Conservation (phyloP, 1,284 basidiomycete genomes). For the Trichosporon ovoides region DNA sequence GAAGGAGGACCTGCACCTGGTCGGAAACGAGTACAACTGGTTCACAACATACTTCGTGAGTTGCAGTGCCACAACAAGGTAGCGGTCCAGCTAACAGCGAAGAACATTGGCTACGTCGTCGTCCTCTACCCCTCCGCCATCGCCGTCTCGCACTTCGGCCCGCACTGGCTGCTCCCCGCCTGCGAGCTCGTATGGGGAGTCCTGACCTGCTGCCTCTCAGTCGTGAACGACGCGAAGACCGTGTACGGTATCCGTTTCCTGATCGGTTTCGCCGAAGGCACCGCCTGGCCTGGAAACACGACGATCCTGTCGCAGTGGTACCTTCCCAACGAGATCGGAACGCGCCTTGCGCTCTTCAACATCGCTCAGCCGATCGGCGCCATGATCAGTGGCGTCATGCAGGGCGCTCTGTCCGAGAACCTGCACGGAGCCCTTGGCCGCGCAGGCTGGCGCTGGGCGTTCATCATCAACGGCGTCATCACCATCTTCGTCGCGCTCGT, state of each 20-base stretch:
- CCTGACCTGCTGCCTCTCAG: conserved; percentile 13
- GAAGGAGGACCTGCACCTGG: conserved; percentile 27
- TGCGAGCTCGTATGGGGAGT: conserved; percentile 16
- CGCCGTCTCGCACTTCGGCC: conserved; percentile 12
- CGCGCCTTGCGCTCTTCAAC: conserved; percentile 25
- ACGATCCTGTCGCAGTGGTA: conserved; percentile 21
- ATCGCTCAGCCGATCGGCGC: conserved; percentile 20
- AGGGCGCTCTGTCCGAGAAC: conserved; percentile 24
- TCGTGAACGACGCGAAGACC: conserved; percentile 2
- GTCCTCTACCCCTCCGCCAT: conserved; percentile 12
- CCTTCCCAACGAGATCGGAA: conserved; percentile 24
- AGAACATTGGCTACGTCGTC: conserved; percentile 16
- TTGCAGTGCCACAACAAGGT: not conserved
- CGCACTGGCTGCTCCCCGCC: conserved; percentile 11
- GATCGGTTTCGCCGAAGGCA: conserved; percentile 25
- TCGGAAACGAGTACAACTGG: conserved; percentile 31
- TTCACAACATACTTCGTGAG: conserved; percentile 14
- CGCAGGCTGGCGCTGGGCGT: conserved; percentile 25
- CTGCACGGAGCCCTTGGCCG: conserved; percentile 13
- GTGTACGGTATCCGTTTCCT: conserved; percentile 21
- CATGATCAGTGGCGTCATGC: conserved; percentile 24
- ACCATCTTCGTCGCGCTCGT: conserved; percentile 14
- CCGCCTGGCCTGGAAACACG: conserved; percentile 14
- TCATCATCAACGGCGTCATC: conserved; percentile 17
- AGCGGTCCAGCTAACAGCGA: not conserved